Evolutionary conservation across 257 asterid genomes (phyloP).

Genomic region (Rehmannia glutinosa): DNA sequence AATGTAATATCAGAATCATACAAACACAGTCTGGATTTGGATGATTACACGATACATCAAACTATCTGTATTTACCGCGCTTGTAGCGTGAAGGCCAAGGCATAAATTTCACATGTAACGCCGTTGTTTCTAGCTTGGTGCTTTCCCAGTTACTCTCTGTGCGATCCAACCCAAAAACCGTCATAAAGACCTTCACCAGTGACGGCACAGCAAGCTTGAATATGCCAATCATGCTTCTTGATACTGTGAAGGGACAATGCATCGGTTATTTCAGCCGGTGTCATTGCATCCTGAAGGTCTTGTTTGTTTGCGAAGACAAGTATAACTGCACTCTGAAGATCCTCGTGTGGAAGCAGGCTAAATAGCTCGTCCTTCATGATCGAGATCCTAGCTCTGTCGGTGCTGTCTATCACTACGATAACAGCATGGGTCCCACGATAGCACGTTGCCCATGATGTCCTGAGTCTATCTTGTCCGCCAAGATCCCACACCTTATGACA

Average conservation of each 20-base stretch:
- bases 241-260: constrained; percentile 93
- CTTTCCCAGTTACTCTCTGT: constrained; percentile 76
- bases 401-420: constrained; percentile 89
- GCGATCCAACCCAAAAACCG: constrained; percentile 98
- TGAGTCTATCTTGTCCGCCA: constrained; percentile 92
- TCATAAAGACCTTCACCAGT: constrained; percentile 96
- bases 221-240: constrained; percentile 98
- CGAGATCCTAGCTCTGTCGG: constrained; percentile 89
- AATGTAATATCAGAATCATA: constrained; percentile 1
- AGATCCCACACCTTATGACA: constrained; percentile 89
- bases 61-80: neutral
- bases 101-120: too few species aligned
- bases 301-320: constrained; percentile 97
- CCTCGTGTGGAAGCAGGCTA: constrained; percentile 82
- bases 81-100: neutral
- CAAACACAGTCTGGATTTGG: constrained; percentile 1
- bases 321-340: constrained; percentile 71
- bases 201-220: constrained; percentile 91
- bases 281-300: constrained; percentile 96
- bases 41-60: constrained; percentile 13
- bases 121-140: constrained; percentile 64
- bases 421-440: constrained; percentile 96
- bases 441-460: constrained; percentile 95
- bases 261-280: constrained; percentile 94
- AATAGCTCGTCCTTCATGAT: constrained; percentile 88